Evolutionary conservation across 805 yeast species (phyloP).

Genomic region (Pichia phayaonensis): DNA sequence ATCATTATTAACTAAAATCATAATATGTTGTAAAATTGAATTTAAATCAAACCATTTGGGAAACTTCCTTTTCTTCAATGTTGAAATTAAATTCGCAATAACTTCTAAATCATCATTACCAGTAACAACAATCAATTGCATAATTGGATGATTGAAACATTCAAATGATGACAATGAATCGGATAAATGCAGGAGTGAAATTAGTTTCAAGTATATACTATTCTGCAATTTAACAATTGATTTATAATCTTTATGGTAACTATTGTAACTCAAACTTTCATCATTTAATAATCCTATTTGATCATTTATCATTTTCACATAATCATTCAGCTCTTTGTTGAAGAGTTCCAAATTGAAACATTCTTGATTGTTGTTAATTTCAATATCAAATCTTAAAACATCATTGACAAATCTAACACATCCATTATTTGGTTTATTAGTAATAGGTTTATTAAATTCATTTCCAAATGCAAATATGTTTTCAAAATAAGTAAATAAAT

Average conservation of each 20-base stretch:
- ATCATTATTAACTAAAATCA: slow-evolving; percentile 43
- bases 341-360: not conserved
- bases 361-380: not conserved
- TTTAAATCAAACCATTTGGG: slow-evolving; percentile 64
- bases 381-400: not conserved
- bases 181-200: slow-evolving; percentile 52
- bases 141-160: slow-evolving; percentile 78
- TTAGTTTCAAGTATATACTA: slow-evolving; percentile 48
- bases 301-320: slow-evolving; percentile 1
- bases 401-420: slow-evolving; percentile 10
- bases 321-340: not conserved
- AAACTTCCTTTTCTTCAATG: slow-evolving; percentile 38
- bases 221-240: slow-evolving; percentile 25
- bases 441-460: not conserved
- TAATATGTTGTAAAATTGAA: slow-evolving; percentile 48
- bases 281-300: not conserved
- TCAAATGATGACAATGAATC: slow-evolving; percentile 68
- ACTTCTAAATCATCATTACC: slow-evolving; percentile 43
- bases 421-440: not conserved
- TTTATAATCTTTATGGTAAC: not conserved
- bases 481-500: slow-evolving; percentile 23
- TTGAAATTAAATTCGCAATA: slow-evolving; percentile 51
- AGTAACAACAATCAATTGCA: slow-evolving; percentile 63
- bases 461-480: slow-evolving; percentile 4
- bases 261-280: not conserved